Evolutionary conservation across 2,329 filamentous ascomycete species (phyloP).

Genomic region (Fusarium nanum): DNA sequence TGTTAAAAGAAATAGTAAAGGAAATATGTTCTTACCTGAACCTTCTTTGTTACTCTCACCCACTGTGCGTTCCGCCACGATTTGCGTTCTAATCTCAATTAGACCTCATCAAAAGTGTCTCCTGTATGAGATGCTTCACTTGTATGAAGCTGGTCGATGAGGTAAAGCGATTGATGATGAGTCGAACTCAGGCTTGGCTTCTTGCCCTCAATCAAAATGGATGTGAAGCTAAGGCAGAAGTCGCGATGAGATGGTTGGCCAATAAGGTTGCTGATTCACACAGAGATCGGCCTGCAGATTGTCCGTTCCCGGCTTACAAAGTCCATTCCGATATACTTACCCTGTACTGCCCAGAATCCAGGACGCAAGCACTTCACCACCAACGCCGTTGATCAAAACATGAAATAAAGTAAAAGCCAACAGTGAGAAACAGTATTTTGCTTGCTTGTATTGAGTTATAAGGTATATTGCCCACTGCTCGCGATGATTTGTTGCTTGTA

Average conservation of each 20-base stretch:
- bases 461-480: no score
- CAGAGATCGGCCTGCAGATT: conserved; percentile 35
- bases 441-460: neutral
- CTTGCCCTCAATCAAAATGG: conserved; percentile 23
- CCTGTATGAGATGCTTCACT: conserved; percentile 1
- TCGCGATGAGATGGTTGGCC: conserved; percentile 38
- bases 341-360: conserved; percentile 7
- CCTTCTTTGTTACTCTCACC: conserved; percentile 30
- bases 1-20: conserved; percentile 1
- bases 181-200: conserved; percentile 20
- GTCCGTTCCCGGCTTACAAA: conserved; percentile 37
- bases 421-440: neutral
- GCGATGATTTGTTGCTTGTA: no score
- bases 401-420: neutral
- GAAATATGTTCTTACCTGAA: conserved; percentile 23
- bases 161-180: conserved; percentile 20
- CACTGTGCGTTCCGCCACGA: conserved; percentile 6
- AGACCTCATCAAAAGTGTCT: neutral
- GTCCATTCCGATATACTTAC: conserved; percentile 7
- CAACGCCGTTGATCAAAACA: neutral
- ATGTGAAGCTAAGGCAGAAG: conserved; percentile 36
- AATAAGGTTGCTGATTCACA: conserved; percentile 32
- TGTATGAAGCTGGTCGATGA: conserved; percentile 3
- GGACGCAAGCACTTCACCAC: neutral
- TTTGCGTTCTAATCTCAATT: neutral